These are phyloP conservation scores for Pugionium dolabratum DNA, from an alignment of 345 rosid genomes.

Conservation along the genomic window DNA sequence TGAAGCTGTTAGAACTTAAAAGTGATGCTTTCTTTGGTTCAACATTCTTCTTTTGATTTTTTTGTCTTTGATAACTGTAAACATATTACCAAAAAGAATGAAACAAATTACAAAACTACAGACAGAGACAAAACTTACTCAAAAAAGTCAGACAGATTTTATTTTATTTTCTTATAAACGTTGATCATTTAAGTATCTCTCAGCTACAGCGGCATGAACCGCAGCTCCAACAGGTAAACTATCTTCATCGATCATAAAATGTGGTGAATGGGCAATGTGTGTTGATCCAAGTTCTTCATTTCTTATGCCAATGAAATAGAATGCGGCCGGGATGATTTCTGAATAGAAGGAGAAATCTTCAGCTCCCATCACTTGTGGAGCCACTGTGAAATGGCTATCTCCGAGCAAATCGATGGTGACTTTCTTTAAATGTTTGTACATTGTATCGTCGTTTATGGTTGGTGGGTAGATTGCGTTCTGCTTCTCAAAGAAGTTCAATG, in stretches of 20 bases:
- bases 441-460: constrained; percentile 56
- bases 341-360: constrained; percentile 91
- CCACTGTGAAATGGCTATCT: constrained; percentile 52
- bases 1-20: too few species aligned
- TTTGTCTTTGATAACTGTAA: too few species aligned
- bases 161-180: neutral
- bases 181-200: constrained; percentile 67
- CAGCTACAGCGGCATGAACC: constrained; percentile 75
- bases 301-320: constrained; percentile 78
- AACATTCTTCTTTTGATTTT: too few species aligned
- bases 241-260: constrained; percentile 87
- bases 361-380: constrained; percentile 85
- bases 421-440: constrained; percentile 75
- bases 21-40: too few species aligned
- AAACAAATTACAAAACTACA: too few species aligned
- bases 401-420: constrained; percentile 65
- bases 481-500: constrained; percentile 70
- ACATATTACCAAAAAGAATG: too few species aligned
- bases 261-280: constrained; percentile 74
- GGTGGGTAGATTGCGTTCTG: constrained; percentile 69
- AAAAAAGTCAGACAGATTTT: too few species aligned
- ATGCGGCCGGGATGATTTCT: constrained; percentile 65
- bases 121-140: too few species aligned
- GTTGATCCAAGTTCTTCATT: constrained; percentile 72
- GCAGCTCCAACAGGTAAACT: constrained; percentile 82